Base-by-base conservation (phyloP, 1,139 yeast species). In the Scheffersomyces quercinus region DNA sequence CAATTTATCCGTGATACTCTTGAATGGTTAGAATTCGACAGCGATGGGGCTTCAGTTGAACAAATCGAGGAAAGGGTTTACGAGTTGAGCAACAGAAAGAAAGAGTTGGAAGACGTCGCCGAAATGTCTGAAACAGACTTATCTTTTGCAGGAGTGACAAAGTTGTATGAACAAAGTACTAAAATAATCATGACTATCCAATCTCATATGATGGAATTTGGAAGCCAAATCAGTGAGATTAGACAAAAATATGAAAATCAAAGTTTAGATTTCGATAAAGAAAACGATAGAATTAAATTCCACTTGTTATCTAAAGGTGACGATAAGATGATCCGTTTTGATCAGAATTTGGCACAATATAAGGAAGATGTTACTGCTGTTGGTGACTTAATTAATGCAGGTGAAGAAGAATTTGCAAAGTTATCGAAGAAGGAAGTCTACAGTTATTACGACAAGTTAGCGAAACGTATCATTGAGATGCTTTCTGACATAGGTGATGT, bases 21-120 rank as follows among this genome's bases (percentile, higher is more conserved):
- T 41, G 95, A 86, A 49, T 88, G 96, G 96, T 68, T 89, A 32
- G 96, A 88, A 43, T 82, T 79, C 52, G 91, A 84, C 16, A 78
- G 88, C 42, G 87, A 82, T 44, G 71, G 69, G 28, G 78, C 88
- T 1, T 50, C 73, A 1, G 47, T 74, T 35, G 68, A 68, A n/a
- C 77, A 68, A 8, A 60, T 81, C 36, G 54, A 63, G 38, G 52
- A 46, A 1, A 70, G 65, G 48, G 50, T 61, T 14, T 46, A 52
- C 2, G 55, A 56, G 36, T 44, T 71, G 13, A 45, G 50, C 3
- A 45, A 44, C 3, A 57, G 57, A 39, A 61, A 57, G 49, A 34
- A 44, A 1, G 59, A 56, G 29, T 51, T 72, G 29, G 56, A 60
- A 14, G 46, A 51, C 14, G 43, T 50, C 20, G 44, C 61, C 4